Evolutionary conservation across 345 rosid species (phyloP), one percentile per base, ranked within the genome.

Genomic region (Adansonia digitata): DNA sequence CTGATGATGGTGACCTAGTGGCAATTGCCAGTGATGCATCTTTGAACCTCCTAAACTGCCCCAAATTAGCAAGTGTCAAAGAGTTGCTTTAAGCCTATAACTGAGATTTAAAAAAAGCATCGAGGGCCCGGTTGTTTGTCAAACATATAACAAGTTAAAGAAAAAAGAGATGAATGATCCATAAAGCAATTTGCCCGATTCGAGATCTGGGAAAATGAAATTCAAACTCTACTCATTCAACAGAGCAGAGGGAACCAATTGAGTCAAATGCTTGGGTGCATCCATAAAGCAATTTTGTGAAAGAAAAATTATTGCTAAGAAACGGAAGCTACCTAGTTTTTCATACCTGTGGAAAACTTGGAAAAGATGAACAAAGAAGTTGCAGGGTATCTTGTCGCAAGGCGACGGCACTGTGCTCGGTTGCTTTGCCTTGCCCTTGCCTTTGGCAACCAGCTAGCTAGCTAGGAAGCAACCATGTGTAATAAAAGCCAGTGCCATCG

Each of bases 371-470:
- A 0, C n/a, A 20, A 53, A 75, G 78, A 60, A 64, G 67, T 71
- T 66, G 71, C 12, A 31, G 82, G 83, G 35, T 46, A 57, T 73
- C 88, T 77, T 74, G 83, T 83, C 81, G 62, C 83, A 82, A 72
- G 80, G 48, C 77, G 87, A 82, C 73, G 87, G 89, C 85, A 31
- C 87, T 53, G 59, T 71, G 74, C 45, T 7, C 5, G 0, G 24
- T 24, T 31, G 3, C 9, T n/a, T n/a, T n/a, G n/a, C n/a, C n/a
- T n/a, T n/a, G n/a, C n/a, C n/a, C n/a, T n/a, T n/a, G n/a, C n/a
- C n/a, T n/a, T n/a, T n/a, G n/a, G n/a, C n/a, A n/a, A n/a, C n/a
- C n/a, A n/a, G n/a, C n/a, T n/a, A n/a, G n/a, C n/a, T n/a, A n/a
- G n/a, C n/a, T n/a, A n/a, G n/a, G n/a, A n/a, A n/a, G n/a, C n/a